Evolutionary conservation across 345 rosid genomes (phyloP).

Genomic region (Syzygium grande): DNA sequence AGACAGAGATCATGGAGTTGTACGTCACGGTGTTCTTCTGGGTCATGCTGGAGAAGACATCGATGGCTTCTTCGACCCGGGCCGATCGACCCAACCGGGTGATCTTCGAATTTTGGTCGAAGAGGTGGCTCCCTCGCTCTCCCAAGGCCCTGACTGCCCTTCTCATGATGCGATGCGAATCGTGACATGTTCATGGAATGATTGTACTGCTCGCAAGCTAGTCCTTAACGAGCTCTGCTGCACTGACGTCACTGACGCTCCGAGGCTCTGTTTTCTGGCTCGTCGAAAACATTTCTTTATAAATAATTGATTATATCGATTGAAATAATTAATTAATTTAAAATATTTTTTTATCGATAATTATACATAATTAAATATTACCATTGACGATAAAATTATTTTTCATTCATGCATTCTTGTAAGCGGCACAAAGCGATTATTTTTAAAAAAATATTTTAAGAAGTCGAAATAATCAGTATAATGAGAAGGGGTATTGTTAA

Average conservation of each 20-base stretch:
- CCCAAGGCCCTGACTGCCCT: not conserved
- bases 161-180: not conserved
- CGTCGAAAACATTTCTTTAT: no score
- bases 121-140: slow-evolving; percentile 4
- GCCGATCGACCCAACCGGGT: slow-evolving; percentile 24
- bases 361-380: no score
- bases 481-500: no score
- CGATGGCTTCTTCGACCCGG: slow-evolving; percentile 22
- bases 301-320: no score
- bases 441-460: no score
- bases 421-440: no score
- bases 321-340: no score
- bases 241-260: not conserved
- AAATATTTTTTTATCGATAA: no score
- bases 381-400: no score
- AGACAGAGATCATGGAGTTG: slow-evolving; percentile 32
- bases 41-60: slow-evolving; percentile 22
- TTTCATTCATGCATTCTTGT: no score
- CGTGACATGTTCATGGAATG: not conserved
- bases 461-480: no score
- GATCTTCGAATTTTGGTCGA: slow-evolving; percentile 19
- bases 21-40: slow-evolving; percentile 23
- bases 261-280: no score
- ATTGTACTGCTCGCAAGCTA: not conserved
- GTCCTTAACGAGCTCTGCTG: not conserved